Percentiles rank a stretch among this genome's conserved stretches.
Evolutionary conservation across 192 early-diverging fungal species (phyloP).

Genomic region (Jimgerdemannia lactiflua): DNA sequence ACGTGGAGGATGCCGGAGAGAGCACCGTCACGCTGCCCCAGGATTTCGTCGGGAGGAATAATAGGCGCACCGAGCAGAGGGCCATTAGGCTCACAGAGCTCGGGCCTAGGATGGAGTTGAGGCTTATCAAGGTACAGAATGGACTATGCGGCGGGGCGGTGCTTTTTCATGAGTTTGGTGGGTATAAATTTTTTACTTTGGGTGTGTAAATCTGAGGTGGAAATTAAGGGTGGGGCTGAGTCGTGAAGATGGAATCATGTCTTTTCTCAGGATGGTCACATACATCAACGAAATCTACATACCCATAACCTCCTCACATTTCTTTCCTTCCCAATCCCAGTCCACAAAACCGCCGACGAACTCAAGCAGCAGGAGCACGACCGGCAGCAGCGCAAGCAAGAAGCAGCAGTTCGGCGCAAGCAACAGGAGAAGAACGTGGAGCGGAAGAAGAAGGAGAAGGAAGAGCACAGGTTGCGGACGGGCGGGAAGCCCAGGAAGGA

Average conservation of each 20-base stretch:
- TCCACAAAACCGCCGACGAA: conserved; percentile 73
- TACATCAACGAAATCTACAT: not conserved
- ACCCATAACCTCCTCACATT: not conserved
- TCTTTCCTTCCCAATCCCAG: conserved; percentile 22
- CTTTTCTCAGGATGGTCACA: not conserved
- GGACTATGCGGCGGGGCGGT: conserved; percentile 92
- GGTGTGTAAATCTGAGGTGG: no score
- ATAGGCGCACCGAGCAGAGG: conserved; percentile 74
- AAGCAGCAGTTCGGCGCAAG: conserved; percentile 67
- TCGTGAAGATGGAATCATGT: not conserved
- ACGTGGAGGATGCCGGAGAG: conserved; percentile 90
- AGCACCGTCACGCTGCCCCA: conserved; percentile 81
- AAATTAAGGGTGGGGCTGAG: no score
- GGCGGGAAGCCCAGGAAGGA: conserved; percentile 23
- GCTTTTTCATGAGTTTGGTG: conserved; percentile 83
- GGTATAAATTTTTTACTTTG: conserved; percentile 11
- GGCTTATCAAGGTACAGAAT: conserved; percentile 83
- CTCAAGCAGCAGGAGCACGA: conserved; percentile 58
- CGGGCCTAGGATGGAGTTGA: conserved; percentile 87
- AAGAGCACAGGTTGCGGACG: conserved; percentile 46
- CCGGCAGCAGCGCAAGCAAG: conserved; percentile 57
- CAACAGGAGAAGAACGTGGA: conserved; percentile 85
- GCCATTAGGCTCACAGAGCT: conserved; percentile 86
- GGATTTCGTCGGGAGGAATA: conserved; percentile 75
- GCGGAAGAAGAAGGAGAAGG: conserved; percentile 67